Evolutionary conservation across 768 basidiomycete species (phyloP), one percentile per base, ranked within the genome.

Genomic region (Panellus pusillus): DNA sequence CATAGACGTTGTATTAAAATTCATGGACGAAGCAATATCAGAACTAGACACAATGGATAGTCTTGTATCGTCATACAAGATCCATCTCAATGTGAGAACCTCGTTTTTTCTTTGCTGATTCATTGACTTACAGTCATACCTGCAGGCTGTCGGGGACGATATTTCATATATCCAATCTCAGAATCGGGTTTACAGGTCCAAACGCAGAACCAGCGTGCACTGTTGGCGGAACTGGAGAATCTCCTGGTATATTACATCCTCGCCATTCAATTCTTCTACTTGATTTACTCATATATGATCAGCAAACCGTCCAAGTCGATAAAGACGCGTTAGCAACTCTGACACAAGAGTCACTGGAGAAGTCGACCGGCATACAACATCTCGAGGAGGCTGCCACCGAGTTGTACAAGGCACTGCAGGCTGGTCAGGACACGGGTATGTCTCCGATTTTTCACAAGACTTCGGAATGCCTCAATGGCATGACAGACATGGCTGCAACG

Each of bases 221-320:
- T 99, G 9, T 71, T 98, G 38, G 77, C 74, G 29, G 97, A 98
- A 67, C 72, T 99, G 11, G 87, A 95, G 68, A 91, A 91, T 63
- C 76, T 99, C 19, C 73, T 98, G 63, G 95, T 91, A 61, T 50
- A 15, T 27, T 6, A 36, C 13, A 28, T 27, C 39, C 13, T 20
- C 37, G 28, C 42, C 4, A 43, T 40, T 15, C 4, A 2, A 31
- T 24, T 11, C 17, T 40, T 46, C 32, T 49, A 6, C 35, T 46
- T 42, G 64, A 19, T 35, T 6, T 15, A 28, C 18, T 32, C 31
- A 49, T 42, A 8, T 14, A 29, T 13, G 29, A 36, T 48, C 40
- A 98, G 95, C 84, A 91, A 82, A 98, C 94, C 7, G 93, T 96
- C 14, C 89, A 98, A 71, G 96, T 98, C n/a, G 82, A 90, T 61